Base-by-base conservation (phyloP, 2,329 filamentous ascomycete species). In the Knufia petricola region DNA sequence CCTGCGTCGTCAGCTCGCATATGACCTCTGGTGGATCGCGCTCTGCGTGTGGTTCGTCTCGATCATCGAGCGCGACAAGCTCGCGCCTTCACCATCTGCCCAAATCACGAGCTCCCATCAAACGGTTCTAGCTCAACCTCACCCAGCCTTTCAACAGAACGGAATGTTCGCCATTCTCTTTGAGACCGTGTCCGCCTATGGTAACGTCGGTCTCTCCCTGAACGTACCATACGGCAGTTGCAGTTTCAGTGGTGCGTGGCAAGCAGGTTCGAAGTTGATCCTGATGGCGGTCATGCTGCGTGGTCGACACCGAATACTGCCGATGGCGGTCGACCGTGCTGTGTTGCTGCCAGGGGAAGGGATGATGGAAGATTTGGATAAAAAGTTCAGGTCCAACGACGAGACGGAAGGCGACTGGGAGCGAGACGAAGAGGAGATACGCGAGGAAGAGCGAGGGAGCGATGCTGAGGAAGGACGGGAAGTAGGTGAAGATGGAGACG, bases 201-300 rank as follows among this genome's bases (percentile, higher is more conserved):
- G 77, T 4, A 77, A 74, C 43, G 78, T 82, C n/a, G 79, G 79
- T 3, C 67, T 82, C 12, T 76, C 72, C 20, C 70, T 75, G 1
- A 78, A 79, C 0, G 64, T 77, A 17, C 75, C 78, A 0, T 66
- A 69, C 8, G 64, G 72, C 49, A 70, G 72, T 42, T 78, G 73
- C 58, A 78, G 74, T 45, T 76, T 82, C 49, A 67, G 67, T 40
- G 77, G 77, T 2, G 71, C 70, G 0, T 76, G 75, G 69, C 72
- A 74, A 46, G 65, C 67, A 1, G 67, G 71, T 10, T 78, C 74
- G 60, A 82, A 82, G 63, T 59, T 82, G 34, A 70, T 80, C n/a
- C 61, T 81, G 50, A 72, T 74, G 39, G 66, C 73, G 2, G 76
- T 81, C 8, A 79, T 78, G 66, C 58, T 81, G 28, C 62, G 75